Base-by-base conservation (phyloP, 331 rosid genomes). In the Rhamnella rubrinervis region DNA sequence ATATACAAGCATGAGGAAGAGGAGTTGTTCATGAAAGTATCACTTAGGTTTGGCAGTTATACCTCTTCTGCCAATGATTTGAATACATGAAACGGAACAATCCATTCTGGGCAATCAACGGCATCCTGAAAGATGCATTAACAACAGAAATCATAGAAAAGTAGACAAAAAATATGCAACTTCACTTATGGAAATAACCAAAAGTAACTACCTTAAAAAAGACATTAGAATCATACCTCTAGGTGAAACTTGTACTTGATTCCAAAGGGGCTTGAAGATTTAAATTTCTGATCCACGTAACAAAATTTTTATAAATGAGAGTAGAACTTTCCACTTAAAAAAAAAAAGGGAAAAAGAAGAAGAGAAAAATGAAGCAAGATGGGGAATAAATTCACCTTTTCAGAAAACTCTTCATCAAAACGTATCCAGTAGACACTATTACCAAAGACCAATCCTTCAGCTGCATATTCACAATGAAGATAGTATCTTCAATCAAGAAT, bases 81-180 rank as follows among this genome's bases (percentile, higher is more conserved):
- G 77, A 95, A 95, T 52, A 89, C 39, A 12, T 95, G 81, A 71
- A 91, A 89, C 19, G 99, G 99, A 64, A 89, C 99, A 51, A 95
- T 85, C 96, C 96, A 91, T 80, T 91, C 99, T 25, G 97, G 99
- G 77, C 97, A 91, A 82, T 91, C 99, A 75, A 95, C 99, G 28
- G 96, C 99, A 70, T 95, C 99, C 98, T 93, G 85, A 78, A 76
- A 76, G 57, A 68, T 59, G 50, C 55, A 65, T 44, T 17, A 59
- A 28, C 7, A 58, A 37, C 63, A 50, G 18, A 50, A 8, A 44
- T 41, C 17, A 58, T 2, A 7, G 57, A 28, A 50, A 16, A 59
- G 17, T 37, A 40, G 15, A 25, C 16, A 16, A 4, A 38, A 63
- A 40, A 35, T 41, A 61, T 26, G 17, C 26, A 41, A 38, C 35